Percentiles rank a stretch among this genome's conserved stretches.
phyloP scores from a whole-genome alignment of 2,329 filamentous ascomycete species.

The Raffaelea arxii region DNA sequence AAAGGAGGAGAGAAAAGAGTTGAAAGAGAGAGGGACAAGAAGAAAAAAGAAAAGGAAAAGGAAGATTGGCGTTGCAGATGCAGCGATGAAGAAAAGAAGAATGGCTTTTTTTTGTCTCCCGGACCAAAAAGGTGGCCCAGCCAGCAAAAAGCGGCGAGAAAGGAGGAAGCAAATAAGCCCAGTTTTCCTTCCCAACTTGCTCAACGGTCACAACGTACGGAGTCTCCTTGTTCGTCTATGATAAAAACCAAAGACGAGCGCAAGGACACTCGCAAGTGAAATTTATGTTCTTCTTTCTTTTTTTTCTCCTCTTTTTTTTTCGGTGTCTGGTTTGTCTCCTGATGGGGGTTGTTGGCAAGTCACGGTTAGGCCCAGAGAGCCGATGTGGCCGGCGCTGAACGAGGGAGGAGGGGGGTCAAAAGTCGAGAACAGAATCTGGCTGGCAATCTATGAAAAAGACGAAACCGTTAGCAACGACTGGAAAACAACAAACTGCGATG shows the following conservation, averaged over 20 bases:
- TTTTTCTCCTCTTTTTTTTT: background rate
- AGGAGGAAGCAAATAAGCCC: too few relatives aligned
- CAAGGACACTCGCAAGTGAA: background rate
- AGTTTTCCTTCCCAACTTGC: background rate
- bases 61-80: background rate
- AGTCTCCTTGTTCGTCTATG: too few relatives aligned
- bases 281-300: background rate
- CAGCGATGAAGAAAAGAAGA: background rate
- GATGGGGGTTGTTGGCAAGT: background rate
- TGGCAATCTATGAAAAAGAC: background rate
- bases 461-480: slow-evolving; percentile 1
- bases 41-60: background rate
- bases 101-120: background rate
- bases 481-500: background rate
- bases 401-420: background rate
- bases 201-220: too few relatives aligned
- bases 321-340: background rate
- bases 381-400: slow-evolving; percentile 4
- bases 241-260: too few relatives aligned
- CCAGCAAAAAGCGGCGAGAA: slow-evolving; percentile 7
- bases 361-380: slow-evolving; percentile 4
- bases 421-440: background rate
- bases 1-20: background rate
- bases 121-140: background rate
- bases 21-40: background rate